Evolutionary conservation across 23 red algal species (phyloP), one percentile per base, ranked within the genome.

Genomic region (Chondrus crispus): DNA sequence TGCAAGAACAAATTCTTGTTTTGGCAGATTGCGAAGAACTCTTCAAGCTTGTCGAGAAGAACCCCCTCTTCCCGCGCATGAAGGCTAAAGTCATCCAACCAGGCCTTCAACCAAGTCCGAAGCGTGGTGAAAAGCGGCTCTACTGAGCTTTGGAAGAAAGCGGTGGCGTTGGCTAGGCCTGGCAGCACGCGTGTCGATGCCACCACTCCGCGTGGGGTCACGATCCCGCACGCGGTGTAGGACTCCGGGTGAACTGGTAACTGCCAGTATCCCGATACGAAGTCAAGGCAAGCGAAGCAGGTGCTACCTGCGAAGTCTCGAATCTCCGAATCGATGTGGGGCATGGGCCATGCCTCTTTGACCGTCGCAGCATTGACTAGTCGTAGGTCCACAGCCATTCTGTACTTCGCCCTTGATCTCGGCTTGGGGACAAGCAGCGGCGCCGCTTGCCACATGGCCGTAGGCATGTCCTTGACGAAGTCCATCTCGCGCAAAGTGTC

Each of bases 221-320:
- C 24, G 24, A 82, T 28, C 26, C 5, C 45, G 40, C 45, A 82
- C 32, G 24, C 46, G 28, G 5, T 37, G 28, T 82, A 45, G 20
- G 46, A 57, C 6, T 60, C 78, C 6, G 78, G 46, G 44, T 82
- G 5, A 8, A 82, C 3, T 30, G 78, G 78, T 58, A 60, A 19
- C 52, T 82, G 78, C 78, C 78, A 82, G 42, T 82, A 82, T 4
- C 48, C 46, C 29, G 24, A n/a, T 41, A 35, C 29, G 55, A 82
- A 63, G 52, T 82, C 78, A 9, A 82, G 52, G 35, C 24, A 11
- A 10, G 78, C 78, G 46, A 60, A 82, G 46, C 32, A 82, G n/a
- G 24, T 11, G 46, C 78, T 41, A 5, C 78, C 78, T 62, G 45
- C 51, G 46, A 63, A 52, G 7, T 82, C 78, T 20, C 22, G 13